Percentiles rank a stretch among this genome's conserved stretches.
phyloP scores from a whole-genome alignment of 192 early-diverging fungal genomes.

The Jimgerdemannia flammicorona region DNA sequence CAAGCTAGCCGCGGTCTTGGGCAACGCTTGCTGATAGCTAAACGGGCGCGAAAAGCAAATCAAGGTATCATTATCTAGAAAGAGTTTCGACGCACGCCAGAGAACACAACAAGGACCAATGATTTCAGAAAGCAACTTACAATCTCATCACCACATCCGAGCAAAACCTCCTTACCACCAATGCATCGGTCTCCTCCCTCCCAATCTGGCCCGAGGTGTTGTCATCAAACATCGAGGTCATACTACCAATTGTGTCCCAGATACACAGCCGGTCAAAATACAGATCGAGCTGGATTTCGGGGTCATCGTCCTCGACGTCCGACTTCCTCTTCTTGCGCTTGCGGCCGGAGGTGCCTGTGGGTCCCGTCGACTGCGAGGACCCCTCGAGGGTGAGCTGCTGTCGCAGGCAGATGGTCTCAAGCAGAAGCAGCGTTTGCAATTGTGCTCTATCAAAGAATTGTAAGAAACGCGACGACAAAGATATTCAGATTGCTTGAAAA shows the following conservation, averaged over 20 bases:
- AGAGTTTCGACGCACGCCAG: too few relatives aligned
- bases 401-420: slow-evolving; percentile 6
- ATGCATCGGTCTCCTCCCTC: neutral
- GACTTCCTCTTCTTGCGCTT: slow-evolving; percentile 9
- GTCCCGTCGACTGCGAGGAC: neutral
- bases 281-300: slow-evolving; percentile 3
- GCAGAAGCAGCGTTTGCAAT: slow-evolving; percentile 7
- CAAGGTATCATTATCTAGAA: too few relatives aligned
- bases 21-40: slow-evolving; percentile 6
- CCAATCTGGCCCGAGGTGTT: neutral
- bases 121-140: slow-evolving; percentile 7
- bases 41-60: too few relatives aligned
- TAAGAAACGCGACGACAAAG: neutral
- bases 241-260: slow-evolving; percentile 11
- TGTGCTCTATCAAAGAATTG: slow-evolving; percentile 4
- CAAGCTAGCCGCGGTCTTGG: slow-evolving; percentile 5
- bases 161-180: neutral
- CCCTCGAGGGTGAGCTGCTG: neutral
- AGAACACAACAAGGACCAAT: neutral
- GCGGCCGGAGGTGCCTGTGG: slow-evolving; percentile 1
- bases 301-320: neutral
- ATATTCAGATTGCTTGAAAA: neutral
- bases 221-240: neutral
- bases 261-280: slow-evolving; percentile 15
- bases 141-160: neutral